A percentile compares a stretch with the other conserved stretches of the same genome.
These are phyloP conservation scores for Malus hybrid DNA, from an alignment of 331 rosid genomes.

Conservation along the genomic window DNA sequence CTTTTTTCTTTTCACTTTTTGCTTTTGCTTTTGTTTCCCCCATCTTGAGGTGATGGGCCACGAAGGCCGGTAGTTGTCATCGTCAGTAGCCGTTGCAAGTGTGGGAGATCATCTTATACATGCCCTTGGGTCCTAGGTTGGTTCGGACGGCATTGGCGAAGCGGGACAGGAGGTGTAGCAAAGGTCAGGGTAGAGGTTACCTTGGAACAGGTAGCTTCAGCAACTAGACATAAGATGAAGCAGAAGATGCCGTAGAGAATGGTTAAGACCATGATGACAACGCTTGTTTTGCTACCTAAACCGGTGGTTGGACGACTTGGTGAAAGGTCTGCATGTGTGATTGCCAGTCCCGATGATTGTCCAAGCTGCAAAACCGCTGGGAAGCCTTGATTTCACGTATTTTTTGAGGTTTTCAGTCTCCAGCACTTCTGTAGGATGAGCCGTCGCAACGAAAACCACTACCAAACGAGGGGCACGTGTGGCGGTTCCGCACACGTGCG, in stretches of 20 bases:
- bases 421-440: slow-evolving; percentile 23
- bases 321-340: slow-evolving; percentile 83
- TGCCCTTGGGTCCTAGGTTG: too few species aligned
- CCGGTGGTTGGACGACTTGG: slow-evolving; percentile 48
- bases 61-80: too few species aligned
- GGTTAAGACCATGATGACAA: slow-evolving; percentile 45
- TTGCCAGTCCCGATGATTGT: slow-evolving; percentile 68
- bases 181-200: slow-evolving; percentile 11
- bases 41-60: too few species aligned
- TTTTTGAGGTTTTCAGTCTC: slow-evolving; percentile 57
- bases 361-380: slow-evolving; percentile 92
- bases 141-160: too few species aligned
- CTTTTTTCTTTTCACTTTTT: too few species aligned
- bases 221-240: slow-evolving; percentile 75
- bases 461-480: slow-evolving; percentile 12
- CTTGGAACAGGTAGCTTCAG: slow-evolving; percentile 89
- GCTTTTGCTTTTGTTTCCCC: too few species aligned
- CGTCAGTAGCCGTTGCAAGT: too few species aligned
- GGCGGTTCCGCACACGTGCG: slow-evolving; percentile 17
- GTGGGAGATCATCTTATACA: too few species aligned
- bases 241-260: slow-evolving; percentile 61
- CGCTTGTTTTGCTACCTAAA: slow-evolving; percentile 67
- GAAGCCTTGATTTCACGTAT: slow-evolving; percentile 77
- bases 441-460: slow-evolving; percentile 42
- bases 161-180: too few species aligned